These are phyloP conservation scores for Fusarium sp. DNA, from an alignment of 2,329 filamentous ascomycete species.

Conservation along the genomic window DNA sequence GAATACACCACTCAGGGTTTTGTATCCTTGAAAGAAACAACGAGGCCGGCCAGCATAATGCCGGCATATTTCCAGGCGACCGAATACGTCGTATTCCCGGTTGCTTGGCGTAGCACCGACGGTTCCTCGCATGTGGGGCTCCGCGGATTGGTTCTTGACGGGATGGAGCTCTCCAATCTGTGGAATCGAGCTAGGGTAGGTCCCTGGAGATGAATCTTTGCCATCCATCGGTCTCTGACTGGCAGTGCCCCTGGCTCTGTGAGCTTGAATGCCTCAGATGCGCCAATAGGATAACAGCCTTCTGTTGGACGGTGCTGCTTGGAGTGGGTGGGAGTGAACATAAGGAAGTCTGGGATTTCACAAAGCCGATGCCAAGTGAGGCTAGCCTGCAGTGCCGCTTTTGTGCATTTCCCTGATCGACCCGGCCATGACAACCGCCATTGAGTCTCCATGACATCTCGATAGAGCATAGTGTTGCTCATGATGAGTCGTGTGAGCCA, in stretches of 20 bases:
- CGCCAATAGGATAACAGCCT: constrained; percentile 17
- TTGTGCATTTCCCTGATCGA: not conserved
- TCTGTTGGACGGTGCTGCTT: not conserved
- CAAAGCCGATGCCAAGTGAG: not conserved
- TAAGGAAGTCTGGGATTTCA: constrained; percentile 14
- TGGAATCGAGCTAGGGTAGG: constrained; percentile 29
- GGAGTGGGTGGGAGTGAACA: constrained; percentile 17
- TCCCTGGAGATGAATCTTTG: constrained; percentile 25
- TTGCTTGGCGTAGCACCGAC: not conserved
- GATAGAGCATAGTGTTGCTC: not conserved
- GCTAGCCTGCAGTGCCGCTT: constrained; percentile 4
- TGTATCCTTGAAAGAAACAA: not conserved
- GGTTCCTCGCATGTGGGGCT: constrained; percentile 16
- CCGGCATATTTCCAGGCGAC: constrained; percentile 31
- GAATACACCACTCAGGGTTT: not conserved
- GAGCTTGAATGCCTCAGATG: constrained; percentile 9
- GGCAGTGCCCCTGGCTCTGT: constrained; percentile 26
- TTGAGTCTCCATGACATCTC: not conserved
- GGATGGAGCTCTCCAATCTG: constrained; percentile 17
- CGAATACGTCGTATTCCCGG: constrained; percentile 38
- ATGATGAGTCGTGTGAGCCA: not conserved
- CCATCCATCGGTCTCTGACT: constrained; percentile 16
- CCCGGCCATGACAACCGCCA: not conserved
- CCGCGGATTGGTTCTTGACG: constrained; percentile 7
- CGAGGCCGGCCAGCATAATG: not conserved